These are phyloP conservation scores for Diospyros lotus DNA, from an alignment of 148 eudicot species.

Conservation along the genomic window DNA sequence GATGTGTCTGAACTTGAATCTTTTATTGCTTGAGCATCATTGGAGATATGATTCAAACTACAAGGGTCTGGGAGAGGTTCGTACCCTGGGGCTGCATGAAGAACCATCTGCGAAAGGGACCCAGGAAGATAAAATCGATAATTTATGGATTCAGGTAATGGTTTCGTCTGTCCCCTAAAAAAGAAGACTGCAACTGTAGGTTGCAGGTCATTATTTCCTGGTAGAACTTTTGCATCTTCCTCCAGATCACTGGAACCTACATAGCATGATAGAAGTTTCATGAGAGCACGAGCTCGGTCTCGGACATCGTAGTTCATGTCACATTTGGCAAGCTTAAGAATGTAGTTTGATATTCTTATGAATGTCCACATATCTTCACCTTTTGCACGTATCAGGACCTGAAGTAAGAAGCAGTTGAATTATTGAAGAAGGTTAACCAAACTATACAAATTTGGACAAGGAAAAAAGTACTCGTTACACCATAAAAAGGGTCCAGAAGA, in stretches of 20 bases:
- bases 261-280: conserved; percentile 45
- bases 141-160: conserved; percentile 38
- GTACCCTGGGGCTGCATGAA: conserved; percentile 97
- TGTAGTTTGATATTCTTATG: conserved; percentile 39
- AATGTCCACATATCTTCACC: conserved; percentile 45
- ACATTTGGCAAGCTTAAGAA: conserved; percentile 80
- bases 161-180: conserved; percentile 40
- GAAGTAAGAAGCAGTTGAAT: conserved; percentile 16
- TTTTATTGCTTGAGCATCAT: conserved; percentile 22
- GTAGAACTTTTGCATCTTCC: conserved; percentile 25
- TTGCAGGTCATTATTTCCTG: conserved; percentile 29
- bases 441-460: neutral
- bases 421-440: neutral
- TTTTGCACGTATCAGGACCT: conserved; percentile 61
- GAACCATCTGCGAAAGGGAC: conserved; percentile 97
- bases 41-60: conserved; percentile 41
- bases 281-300: conserved; percentile 74
- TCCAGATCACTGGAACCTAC: conserved; percentile 27
- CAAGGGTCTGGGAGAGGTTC: conserved; percentile 95
- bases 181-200: conserved; percentile 42
- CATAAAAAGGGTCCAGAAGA: neutral
- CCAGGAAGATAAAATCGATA: conserved; percentile 93
- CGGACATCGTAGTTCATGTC: conserved; percentile 91
- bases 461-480: neutral
- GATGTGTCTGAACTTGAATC: conserved; percentile 45